Base-by-base conservation (phyloP, 2,329 filamentous ascomycete genomes). In the Bipolaris cookei region DNA sequence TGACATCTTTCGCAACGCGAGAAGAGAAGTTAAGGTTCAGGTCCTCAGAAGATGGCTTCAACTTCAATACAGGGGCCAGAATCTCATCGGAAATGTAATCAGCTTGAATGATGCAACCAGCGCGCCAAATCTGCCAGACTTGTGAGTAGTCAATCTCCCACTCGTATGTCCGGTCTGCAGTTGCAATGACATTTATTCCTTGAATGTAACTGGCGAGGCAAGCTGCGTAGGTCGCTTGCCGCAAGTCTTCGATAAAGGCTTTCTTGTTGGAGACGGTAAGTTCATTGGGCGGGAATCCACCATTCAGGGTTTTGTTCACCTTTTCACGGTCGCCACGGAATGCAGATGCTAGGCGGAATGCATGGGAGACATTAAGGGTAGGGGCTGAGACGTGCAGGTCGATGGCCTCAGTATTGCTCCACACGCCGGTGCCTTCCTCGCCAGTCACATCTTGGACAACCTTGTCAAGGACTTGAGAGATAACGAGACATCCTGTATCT, bases 21-120 rank as follows among this genome's bases (percentile, higher is more conserved):
- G 79, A 69, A 2, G 66, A 69, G 43, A 67, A 67, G 51, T 83
- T 73, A 61, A 75, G 77, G 3, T 81, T 75, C 5, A 85, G 75
- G 53, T 85, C 80, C 62, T 81, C 77, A 11, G 78, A 72, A 1
- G 61, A 59, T 1, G 63, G 61, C 4, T 66, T 64, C 5, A 61
- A 61, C n/a, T 67, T 66, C 25, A 79, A 82, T 45, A 84, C 76
- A 0, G 75, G 72, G 5, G 80, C 77, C 2, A 90, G 78, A 28
- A 90, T 72, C 48, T 87, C 82, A 46, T 72, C 65, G 3, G 83
- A 82, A 58, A 91, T 87, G 63, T 85, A 81, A 62, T 90, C 87
- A 1, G 85, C 83, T 66, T 88, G 84, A 68, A 91, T 90, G 72
- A 91, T 90, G 73, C 88, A 90, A 6, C 89, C 88, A 0, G 81